Percentiles rank a stretch among this genome's conserved stretches.
Evolutionary conservation across 139 green algal species (phyloP).

Genomic region (Haematococcus lacustris): DNA sequence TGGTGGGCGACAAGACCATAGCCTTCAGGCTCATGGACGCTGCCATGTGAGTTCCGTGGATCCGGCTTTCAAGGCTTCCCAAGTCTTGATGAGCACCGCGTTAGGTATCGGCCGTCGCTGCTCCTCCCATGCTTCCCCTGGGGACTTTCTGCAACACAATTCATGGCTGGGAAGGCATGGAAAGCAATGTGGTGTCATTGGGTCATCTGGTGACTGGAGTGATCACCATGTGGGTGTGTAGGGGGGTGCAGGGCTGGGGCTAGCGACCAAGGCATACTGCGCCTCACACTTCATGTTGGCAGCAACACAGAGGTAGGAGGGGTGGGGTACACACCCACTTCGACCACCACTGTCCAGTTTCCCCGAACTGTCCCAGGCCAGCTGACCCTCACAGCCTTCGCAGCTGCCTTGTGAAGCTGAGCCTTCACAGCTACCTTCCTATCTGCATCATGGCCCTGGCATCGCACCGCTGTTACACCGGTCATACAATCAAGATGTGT

Average conservation of each 20-base stretch:
- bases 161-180: slow-evolving; percentile 61
- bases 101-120: not conserved
- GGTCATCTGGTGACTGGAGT: not conserved
- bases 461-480: not conserved
- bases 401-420: not conserved
- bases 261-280: too few relatives aligned
- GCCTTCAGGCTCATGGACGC: slow-evolving; percentile 23
- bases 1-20: slow-evolving; percentile 31
- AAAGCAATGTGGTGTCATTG: slow-evolving; percentile 52
- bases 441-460: not conserved
- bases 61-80: not conserved
- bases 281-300: too few relatives aligned
- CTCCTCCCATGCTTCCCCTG: not conserved
- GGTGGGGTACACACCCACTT: too few relatives aligned
- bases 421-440: not conserved
- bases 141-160: slow-evolving; percentile 28
- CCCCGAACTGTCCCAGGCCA: too few relatives aligned
- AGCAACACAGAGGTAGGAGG: too few relatives aligned
- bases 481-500: not conserved
- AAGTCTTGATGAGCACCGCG: not conserved
- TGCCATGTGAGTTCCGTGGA: slow-evolving; percentile 20
- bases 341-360: too few relatives aligned
- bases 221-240: not conserved
- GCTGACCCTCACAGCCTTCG: too few relatives aligned
- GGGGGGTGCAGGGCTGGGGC: too few relatives aligned